These are phyloP conservation scores for Hysterangium stoloniferum DNA, from an alignment of 768 basidiomycete species.

Conservation along the genomic window DNA sequence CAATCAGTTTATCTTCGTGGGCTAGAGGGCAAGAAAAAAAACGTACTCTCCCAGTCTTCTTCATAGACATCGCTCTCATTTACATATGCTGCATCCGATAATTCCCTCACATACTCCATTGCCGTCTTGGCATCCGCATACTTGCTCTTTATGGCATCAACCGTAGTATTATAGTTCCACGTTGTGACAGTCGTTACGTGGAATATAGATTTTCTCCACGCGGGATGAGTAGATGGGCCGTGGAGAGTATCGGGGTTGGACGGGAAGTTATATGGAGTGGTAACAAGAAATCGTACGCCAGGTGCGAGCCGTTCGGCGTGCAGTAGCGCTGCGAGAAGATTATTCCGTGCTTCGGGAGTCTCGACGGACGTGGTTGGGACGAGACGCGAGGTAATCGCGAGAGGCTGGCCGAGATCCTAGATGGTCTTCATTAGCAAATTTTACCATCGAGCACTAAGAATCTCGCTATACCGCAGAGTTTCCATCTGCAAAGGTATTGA, in stretches of 20 bases:
- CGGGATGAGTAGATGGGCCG: constrained; percentile 19
- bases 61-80: constrained; percentile 12
- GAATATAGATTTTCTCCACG: constrained; percentile 38
- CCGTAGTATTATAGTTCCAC: constrained; percentile 42
- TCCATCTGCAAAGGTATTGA: constrained; percentile 28
- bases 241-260: background rate
- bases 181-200: constrained; percentile 36
- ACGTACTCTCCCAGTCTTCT: background rate
- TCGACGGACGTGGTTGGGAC: background rate
- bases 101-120: constrained; percentile 32
- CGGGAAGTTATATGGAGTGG: constrained; percentile 4
- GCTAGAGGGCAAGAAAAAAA: background rate
- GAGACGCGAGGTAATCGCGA: constrained; percentile 7
- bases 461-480: constrained; percentile 30
- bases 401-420: constrained; percentile 5
- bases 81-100: constrained; percentile 39
- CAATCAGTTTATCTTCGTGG: background rate
- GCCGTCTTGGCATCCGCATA: constrained; percentile 30
- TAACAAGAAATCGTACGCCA: constrained; percentile 1
- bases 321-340: background rate
- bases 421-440: background rate
- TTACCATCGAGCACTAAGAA: constrained; percentile 17
- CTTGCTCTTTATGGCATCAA: constrained; percentile 25
- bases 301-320: background rate
- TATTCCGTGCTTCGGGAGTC: background rate